Evolutionary conservation across 345 rosid species (phyloP).

Genomic region (Populus nigra): DNA sequence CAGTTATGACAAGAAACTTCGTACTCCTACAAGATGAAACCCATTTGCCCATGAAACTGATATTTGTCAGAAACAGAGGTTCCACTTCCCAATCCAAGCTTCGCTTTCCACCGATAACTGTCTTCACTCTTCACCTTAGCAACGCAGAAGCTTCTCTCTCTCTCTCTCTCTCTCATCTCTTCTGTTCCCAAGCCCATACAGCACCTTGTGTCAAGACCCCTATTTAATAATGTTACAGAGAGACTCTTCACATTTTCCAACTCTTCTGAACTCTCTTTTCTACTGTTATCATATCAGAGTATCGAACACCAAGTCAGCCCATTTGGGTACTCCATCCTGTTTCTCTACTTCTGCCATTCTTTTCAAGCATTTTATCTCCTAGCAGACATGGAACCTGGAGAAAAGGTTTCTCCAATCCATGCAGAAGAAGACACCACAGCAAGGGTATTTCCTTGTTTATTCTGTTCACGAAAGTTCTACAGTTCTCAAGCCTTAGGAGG

Average conservation of each 20-base stretch:
- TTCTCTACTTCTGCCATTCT: neutral
- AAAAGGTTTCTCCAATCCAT: constrained; percentile 27
- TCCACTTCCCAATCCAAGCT: constrained; percentile 29
- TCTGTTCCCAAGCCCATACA: constrained; percentile 82
- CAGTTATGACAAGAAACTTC: neutral
- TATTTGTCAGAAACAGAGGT: constrained; percentile 8
- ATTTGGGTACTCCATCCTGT: neutral
- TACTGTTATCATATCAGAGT: constrained; percentile 7
- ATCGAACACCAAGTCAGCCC: neutral
- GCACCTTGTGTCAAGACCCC: constrained; percentile 35
- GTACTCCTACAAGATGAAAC: neutral
- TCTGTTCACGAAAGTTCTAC: constrained; percentile 78
- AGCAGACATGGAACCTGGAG: constrained; percentile 42
- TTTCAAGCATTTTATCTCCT: neutral
- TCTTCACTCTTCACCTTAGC: constrained; percentile 19
- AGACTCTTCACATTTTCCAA: constrained; percentile 55
- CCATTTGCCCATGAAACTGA: constrained; percentile 15
- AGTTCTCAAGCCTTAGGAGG: constrained; percentile 96
- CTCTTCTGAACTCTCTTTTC: constrained; percentile 35
- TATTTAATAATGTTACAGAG: constrained; percentile 31
- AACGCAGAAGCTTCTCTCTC: constrained; percentile 36
- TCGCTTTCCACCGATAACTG: constrained; percentile 23
- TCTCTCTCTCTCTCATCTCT: constrained; percentile 50
- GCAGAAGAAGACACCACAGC: constrained; percentile 33
- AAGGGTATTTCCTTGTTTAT: constrained; percentile 67